A percentile compares a stretch with the other conserved stretches of the same genome.
These are phyloP conservation scores for Coprinopsis sp. DNA, from an alignment of 768 basidiomycete species.

Conservation along the genomic window DNA sequence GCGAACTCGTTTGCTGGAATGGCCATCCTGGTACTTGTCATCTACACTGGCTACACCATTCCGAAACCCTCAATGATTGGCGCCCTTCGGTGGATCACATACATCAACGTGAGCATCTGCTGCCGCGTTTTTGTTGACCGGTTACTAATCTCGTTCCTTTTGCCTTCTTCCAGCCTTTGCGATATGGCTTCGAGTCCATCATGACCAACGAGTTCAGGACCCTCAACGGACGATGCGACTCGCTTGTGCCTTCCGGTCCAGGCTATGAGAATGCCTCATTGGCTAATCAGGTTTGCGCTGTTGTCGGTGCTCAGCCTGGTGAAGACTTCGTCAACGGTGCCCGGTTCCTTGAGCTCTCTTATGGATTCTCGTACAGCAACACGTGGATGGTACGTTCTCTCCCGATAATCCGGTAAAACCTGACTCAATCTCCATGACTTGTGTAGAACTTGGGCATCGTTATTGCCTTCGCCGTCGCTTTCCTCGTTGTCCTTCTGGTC, in stretches of 20 bases:
- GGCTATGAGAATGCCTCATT: conserved; percentile 55
- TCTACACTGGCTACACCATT: conserved; percentile 37
- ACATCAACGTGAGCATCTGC: conserved; percentile 44
- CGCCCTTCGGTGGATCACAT: conserved; percentile 63
- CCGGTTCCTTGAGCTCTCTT: conserved; percentile 42
- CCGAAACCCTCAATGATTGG: conserved; percentile 65
- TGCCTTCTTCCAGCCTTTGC: conserved; percentile 13
- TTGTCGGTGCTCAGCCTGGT: conserved; percentile 59
- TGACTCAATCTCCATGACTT: background rate
- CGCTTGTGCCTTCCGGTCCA: conserved; percentile 56
- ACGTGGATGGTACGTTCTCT: conserved; percentile 36
- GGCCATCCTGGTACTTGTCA: conserved; percentile 24
- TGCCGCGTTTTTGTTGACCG: background rate
- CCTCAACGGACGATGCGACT: conserved; percentile 53
- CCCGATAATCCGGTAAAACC: background rate
- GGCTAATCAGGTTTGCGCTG: conserved; percentile 71
- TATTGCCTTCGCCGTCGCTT: conserved; percentile 57
- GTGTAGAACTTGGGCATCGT: conserved; percentile 64
- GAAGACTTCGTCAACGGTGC: conserved; percentile 55
- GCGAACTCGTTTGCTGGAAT: conserved; percentile 59
- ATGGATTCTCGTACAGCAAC: conserved; percentile 37
- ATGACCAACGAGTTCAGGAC: conserved; percentile 82
- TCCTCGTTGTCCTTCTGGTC: conserved; percentile 48
- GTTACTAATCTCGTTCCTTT: conserved; percentile 11
- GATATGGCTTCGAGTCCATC: conserved; percentile 69